These are phyloP conservation scores for Colletotrichum cordylinicola DNA, from an alignment of 2,329 filamentous ascomycete species.

Conservation along the genomic window DNA sequence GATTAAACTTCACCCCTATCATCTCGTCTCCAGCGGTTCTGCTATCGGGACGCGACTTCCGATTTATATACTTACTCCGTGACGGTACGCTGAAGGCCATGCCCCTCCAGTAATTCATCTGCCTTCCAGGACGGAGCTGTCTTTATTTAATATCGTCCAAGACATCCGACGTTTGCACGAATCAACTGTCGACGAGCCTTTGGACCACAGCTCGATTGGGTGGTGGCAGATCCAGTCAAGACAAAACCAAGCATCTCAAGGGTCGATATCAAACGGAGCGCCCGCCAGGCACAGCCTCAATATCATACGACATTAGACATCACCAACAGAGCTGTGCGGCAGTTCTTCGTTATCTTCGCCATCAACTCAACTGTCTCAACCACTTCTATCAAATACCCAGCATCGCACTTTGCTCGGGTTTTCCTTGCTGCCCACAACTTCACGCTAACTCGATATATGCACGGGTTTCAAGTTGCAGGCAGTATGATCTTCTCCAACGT, in stretches of 20 bases:
- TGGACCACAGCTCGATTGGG: neutral
- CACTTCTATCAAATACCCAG: neutral
- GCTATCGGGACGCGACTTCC: neutral
- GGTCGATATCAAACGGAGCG: neutral
- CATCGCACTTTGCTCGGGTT: neutral
- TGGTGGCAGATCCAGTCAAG: neutral
- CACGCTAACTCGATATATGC: neutral
- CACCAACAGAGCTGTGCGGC: neutral
- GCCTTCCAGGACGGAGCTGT: neutral
- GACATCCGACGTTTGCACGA: neutral
- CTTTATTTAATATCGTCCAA: neutral
- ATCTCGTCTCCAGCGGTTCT: neutral
- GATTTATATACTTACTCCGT: neutral
- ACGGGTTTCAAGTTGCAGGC: neutral
- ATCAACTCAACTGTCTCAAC: neutral
- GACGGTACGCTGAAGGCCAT: neutral
- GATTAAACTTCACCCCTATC: neutral
- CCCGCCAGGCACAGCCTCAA: neutral
- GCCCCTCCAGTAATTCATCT: neutral
- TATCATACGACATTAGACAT: neutral
- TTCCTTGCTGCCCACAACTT: neutral
- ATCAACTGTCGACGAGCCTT: neutral
- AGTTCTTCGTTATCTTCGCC: neutral
- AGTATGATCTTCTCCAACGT: neutral
- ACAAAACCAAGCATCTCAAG: neutral